These are phyloP conservation scores for Nakazawaea sp. DNA, from an alignment of 805 yeast genomes.

Conservation along the genomic window DNA sequence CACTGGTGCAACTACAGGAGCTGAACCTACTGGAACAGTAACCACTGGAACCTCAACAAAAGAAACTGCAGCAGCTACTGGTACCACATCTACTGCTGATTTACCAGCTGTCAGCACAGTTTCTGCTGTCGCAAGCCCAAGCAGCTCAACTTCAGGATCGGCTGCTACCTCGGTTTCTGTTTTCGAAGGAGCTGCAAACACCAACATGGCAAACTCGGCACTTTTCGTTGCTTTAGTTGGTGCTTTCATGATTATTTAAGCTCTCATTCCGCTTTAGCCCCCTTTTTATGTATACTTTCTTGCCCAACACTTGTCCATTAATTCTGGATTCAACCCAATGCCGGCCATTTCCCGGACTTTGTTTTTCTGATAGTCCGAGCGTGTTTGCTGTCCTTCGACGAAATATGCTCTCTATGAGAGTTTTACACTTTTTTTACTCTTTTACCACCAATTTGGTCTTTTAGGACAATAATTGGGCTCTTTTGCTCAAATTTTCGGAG, in stretches of 20 bases:
- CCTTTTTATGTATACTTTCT: too few relatives aligned
- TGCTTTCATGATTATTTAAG: background rate
- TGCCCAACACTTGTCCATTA: too few relatives aligned
- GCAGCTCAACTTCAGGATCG: background rate
- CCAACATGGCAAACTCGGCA: background rate
- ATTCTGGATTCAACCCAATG: too few relatives aligned
- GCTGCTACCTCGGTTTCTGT: constrained; percentile 6
- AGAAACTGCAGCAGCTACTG: background rate
- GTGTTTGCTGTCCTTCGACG: too few relatives aligned
- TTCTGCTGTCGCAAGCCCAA: constrained; percentile 4
- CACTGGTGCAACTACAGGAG: background rate
- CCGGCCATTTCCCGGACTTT: too few relatives aligned
- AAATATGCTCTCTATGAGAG: too few relatives aligned
- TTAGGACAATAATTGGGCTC: too few relatives aligned
- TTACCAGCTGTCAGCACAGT: constrained; percentile 10
- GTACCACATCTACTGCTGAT: constrained; percentile 5
- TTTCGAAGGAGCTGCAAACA: constrained; percentile 7
- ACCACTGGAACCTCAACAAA: background rate
- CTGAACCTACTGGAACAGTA: background rate
- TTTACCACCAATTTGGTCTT: too few relatives aligned
- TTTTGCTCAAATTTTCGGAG: too few relatives aligned
- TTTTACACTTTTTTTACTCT: too few relatives aligned
- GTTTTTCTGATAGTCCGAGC: too few relatives aligned
- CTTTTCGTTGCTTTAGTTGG: background rate
- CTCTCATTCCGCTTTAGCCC: background rate